phyloP scores from a whole-genome alignment of 2,329 filamentous ascomycete species.

The Ciborinia camelliae region DNA sequence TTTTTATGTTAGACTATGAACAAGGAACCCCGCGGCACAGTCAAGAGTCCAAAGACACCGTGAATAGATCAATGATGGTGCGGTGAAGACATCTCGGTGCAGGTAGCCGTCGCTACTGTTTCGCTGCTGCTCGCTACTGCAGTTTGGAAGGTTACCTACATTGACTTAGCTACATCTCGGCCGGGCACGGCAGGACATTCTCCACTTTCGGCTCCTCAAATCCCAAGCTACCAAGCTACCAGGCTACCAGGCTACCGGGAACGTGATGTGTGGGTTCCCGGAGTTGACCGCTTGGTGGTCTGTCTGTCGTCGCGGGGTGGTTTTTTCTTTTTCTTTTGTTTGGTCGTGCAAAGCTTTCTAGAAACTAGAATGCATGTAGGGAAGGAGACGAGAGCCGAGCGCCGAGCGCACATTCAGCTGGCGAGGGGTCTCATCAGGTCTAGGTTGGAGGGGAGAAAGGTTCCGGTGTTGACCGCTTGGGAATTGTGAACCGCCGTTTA shows the following conservation, averaged over 20 bases:
- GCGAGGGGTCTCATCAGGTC: not conserved
- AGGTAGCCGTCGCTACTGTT: constrained; percentile 9
- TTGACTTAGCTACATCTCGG: too few relatives aligned
- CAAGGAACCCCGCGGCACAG: too few relatives aligned
- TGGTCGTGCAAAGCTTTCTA: constrained; percentile 1
- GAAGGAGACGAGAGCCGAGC: not conserved
- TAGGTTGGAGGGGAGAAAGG: constrained; percentile 2
- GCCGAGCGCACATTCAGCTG: not conserved
- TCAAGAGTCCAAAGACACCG: too few relatives aligned
- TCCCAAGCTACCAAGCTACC: constrained; percentile 1
- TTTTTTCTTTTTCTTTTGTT: not conserved
- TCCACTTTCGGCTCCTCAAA: not conserved
- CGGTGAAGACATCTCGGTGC: constrained; percentile 16
- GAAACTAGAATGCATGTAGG: not conserved
- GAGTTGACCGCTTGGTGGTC: constrained; percentile 14
- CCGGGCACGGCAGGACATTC: too few relatives aligned
- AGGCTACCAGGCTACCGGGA: constrained; percentile 5
- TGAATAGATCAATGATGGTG: constrained; percentile 3
- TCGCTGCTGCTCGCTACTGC: constrained; percentile 13
- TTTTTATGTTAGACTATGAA: too few relatives aligned
- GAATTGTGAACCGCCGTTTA: not conserved
- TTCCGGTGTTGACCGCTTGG: constrained; percentile 3
- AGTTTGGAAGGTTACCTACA: constrained; percentile 1
- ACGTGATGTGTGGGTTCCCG: constrained; percentile 13
- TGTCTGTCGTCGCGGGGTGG: constrained; percentile 3